Conservation (phyloP, 2,329 filamentous ascomycete species). For the Graphiopsis chlorocephala region DNA sequence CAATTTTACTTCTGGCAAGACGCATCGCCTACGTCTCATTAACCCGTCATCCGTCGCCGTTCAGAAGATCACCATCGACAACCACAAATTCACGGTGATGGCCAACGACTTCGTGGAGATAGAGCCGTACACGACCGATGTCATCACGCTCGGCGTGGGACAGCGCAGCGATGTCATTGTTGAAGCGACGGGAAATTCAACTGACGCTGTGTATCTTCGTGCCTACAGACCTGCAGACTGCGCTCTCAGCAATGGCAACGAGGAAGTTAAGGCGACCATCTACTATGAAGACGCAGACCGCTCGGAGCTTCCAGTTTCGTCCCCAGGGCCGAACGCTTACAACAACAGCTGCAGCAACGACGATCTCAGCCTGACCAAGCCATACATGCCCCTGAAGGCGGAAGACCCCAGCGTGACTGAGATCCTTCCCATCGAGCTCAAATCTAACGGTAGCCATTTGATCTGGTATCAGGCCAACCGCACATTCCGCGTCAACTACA, state of each 20-base stretch:
- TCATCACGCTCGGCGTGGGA: slow-evolving; percentile 41
- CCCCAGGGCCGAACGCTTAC: slow-evolving; percentile 34
- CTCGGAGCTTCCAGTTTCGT: slow-evolving; percentile 42
- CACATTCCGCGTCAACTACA: slow-evolving; percentile 50
- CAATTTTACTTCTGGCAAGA: slow-evolving; percentile 41
- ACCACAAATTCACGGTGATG: slow-evolving; percentile 44
- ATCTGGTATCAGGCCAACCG: slow-evolving; percentile 55
- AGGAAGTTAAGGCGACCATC: slow-evolving; percentile 57
- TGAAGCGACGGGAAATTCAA: slow-evolving; percentile 33
- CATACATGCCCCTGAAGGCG: slow-evolving; percentile 50
- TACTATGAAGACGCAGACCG: slow-evolving; percentile 63
- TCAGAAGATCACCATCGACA: slow-evolving; percentile 45
- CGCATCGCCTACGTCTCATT: slow-evolving; percentile 43
- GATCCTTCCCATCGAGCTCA: slow-evolving; percentile 48
- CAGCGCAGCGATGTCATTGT: slow-evolving; percentile 43
- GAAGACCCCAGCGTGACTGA: slow-evolving; percentile 30
- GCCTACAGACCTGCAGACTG: slow-evolving; percentile 29
- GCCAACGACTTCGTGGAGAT: slow-evolving; percentile 44
- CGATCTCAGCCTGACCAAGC: slow-evolving; percentile 52
- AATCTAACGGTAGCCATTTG: slow-evolving; percentile 44
- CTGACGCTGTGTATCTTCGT: slow-evolving; percentile 38
- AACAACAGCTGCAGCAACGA: slow-evolving; percentile 57
- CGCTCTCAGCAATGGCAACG: slow-evolving; percentile 36
- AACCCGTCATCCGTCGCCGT: slow-evolving; percentile 42
- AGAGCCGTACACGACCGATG: slow-evolving; percentile 39